Conservation (phyloP, 2,329 filamentous ascomycete species). For the Neonectria neomacrospora region DNA sequence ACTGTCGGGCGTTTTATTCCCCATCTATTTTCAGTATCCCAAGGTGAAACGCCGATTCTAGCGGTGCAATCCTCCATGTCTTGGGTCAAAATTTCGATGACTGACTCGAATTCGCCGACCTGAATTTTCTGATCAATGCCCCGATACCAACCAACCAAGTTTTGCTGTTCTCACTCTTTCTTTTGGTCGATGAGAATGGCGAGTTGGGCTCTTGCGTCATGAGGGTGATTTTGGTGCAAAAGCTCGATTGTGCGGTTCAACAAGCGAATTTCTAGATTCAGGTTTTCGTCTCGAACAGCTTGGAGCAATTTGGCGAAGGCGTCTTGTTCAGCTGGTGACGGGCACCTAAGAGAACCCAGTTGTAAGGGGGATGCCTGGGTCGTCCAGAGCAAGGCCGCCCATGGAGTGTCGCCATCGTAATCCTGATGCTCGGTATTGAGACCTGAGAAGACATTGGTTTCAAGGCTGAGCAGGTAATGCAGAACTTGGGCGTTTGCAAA, state of each 20-base stretch:
- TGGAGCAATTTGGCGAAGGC: neutral
- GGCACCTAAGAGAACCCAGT: neutral
- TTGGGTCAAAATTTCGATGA: neutral
- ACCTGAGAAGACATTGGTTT: neutral
- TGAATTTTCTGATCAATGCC: neutral
- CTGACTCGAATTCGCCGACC: neutral
- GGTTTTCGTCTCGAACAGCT: constrained; percentile 13
- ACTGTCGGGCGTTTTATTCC: neutral
- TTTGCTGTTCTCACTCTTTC: neutral
- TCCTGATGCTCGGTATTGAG: neutral
- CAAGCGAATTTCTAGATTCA: neutral
- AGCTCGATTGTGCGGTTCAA: neutral
- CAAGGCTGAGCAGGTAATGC: neutral
- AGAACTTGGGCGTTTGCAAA: neutral
- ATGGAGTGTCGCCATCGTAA: neutral
- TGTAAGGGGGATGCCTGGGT: too few species aligned
- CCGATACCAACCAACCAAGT: neutral
- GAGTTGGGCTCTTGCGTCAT: neutral
- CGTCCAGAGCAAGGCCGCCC: neutral
- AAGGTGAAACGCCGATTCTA: neutral
- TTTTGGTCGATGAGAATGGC: neutral
- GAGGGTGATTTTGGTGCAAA: neutral
- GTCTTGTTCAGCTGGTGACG: neutral
- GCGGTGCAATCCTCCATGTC: neutral
- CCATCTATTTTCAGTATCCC: neutral